These are phyloP conservation scores for Claviceps quebecensis DNA, from an alignment of 2,329 filamentous ascomycete species.

Conservation along the genomic window DNA sequence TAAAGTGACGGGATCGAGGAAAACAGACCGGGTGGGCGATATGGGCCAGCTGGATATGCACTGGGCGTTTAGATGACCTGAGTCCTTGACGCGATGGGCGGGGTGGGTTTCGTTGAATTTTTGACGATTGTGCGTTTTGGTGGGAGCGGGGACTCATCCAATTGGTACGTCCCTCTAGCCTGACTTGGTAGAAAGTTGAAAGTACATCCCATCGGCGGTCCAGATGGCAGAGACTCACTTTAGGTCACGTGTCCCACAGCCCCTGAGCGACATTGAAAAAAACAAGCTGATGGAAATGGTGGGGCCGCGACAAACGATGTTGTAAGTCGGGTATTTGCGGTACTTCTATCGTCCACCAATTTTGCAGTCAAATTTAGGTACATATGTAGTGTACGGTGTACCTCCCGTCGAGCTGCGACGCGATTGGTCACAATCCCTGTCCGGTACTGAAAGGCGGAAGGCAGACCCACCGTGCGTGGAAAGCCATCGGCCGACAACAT, in stretches of 20 bases:
- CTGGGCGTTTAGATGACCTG: slow-evolving; percentile 13
- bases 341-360: not conserved
- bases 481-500: no score
- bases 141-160: slow-evolving; percentile 15
- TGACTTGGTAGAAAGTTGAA: not conserved
- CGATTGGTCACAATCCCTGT: no score
- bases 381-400: no score
- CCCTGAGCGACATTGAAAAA: no score
- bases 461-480: no score
- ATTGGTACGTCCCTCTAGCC: not conserved
- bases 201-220: not conserved
- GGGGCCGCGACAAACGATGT: no score
- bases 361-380: no score
- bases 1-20: slow-evolving; percentile 10
- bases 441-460: no score
- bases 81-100: slow-evolving; percentile 12
- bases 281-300: no score
- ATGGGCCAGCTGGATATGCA: slow-evolving; percentile 7
- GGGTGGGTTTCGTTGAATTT: slow-evolving; percentile 23
- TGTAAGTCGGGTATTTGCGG: no score
- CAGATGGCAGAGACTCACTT: not conserved
- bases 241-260: not conserved
- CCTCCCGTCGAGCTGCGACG: no score
- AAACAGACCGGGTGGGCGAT: slow-evolving; percentile 10
- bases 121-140: slow-evolving; percentile 33